These are phyloP conservation scores for Annulohypoxylon maeteangense DNA, from an alignment of 495 filamentous ascomycete genomes.

Conservation along the genomic window DNA sequence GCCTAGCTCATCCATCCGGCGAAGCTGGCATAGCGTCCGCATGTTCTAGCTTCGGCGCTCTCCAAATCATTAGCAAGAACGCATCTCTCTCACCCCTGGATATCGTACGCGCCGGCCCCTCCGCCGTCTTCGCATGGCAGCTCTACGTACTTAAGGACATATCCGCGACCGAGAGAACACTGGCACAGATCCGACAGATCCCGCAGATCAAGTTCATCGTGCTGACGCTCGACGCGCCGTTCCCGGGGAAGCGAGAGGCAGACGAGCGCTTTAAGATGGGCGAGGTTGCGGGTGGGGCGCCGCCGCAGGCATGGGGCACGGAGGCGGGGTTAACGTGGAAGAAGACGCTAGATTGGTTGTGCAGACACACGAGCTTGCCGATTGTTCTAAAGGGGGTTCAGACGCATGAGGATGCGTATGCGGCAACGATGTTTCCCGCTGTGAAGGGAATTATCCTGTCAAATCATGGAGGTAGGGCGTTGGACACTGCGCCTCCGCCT, in stretches of 20 bases:
- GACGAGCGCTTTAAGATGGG: slow-evolving; percentile 67
- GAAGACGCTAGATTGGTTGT: slow-evolving; percentile 73
- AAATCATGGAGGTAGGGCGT: slow-evolving; percentile 81
- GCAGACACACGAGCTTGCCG: slow-evolving; percentile 72
- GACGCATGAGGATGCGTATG: slow-evolving; percentile 83
- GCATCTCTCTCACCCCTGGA: slow-evolving; percentile 80
- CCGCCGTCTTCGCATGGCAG: slow-evolving; percentile 83
- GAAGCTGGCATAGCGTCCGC: slow-evolving; percentile 80
- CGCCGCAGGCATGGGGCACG: slow-evolving; percentile 66
- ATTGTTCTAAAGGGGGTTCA: slow-evolving; percentile 84
- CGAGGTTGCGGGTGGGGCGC: slow-evolving; percentile 51
- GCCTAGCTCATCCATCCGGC: slow-evolving; percentile 77
- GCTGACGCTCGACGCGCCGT: slow-evolving; percentile 81
- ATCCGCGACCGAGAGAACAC: slow-evolving; percentile 73
- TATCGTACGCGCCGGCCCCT: slow-evolving; percentile 68
- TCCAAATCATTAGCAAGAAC: slow-evolving; percentile 83
- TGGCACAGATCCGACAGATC: slow-evolving; percentile 73
- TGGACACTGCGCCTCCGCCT: slow-evolving; percentile 80
- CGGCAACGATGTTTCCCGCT: slow-evolving; percentile 69
- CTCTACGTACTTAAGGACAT: slow-evolving; percentile 79
- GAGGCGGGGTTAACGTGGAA: slow-evolving; percentile 78
- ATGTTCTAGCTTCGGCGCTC: slow-evolving; percentile 71
- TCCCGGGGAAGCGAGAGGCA: slow-evolving; percentile 82
- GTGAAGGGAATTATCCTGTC: slow-evolving; percentile 80
- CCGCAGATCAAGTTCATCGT: slow-evolving; percentile 74